These are phyloP conservation scores for Blepharisma japonicum DNA, from an alignment of 73 alveolate genomes.

Conservation along the genomic window DNA sequence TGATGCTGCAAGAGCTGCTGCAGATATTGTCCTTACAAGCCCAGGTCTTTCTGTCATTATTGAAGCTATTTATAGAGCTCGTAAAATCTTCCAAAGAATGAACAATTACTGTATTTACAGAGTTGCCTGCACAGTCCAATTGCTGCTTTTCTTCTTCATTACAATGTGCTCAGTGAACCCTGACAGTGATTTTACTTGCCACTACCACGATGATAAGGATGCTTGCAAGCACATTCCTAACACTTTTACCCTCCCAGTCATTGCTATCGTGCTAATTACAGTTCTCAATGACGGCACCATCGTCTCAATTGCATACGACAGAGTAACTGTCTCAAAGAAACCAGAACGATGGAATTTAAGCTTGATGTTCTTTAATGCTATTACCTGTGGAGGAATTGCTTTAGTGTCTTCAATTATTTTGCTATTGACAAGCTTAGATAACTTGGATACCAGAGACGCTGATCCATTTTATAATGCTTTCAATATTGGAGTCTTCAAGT, in stretches of 20 bases:
- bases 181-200: neutral
- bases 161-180: constrained; percentile 32
- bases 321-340: constrained; percentile 11
- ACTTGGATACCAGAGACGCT: neutral
- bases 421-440: constrained; percentile 8
- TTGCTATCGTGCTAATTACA: constrained; percentile 26
- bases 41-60: constrained; percentile 31
- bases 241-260: constrained; percentile 17
- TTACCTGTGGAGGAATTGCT: constrained; percentile 20
- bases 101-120: constrained; percentile 31
- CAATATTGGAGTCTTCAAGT: neutral
- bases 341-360: constrained; percentile 15
- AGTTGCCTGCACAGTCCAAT: constrained; percentile 32
- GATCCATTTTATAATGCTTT: neutral
- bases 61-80: constrained; percentile 31
- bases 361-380: neutral
- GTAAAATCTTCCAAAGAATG: constrained; percentile 30
- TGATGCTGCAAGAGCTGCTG: constrained; percentile 69
- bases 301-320: constrained; percentile 26
- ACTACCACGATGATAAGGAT: neutral
- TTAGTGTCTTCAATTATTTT: constrained; percentile 12
- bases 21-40: constrained; percentile 49
- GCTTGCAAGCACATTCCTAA: neutral
- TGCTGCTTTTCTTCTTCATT: constrained; percentile 29
- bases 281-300: constrained; percentile 31